Base-by-base conservation (phyloP, 352 stramenopile genomes). In the Blastocystis sp. region DNA sequence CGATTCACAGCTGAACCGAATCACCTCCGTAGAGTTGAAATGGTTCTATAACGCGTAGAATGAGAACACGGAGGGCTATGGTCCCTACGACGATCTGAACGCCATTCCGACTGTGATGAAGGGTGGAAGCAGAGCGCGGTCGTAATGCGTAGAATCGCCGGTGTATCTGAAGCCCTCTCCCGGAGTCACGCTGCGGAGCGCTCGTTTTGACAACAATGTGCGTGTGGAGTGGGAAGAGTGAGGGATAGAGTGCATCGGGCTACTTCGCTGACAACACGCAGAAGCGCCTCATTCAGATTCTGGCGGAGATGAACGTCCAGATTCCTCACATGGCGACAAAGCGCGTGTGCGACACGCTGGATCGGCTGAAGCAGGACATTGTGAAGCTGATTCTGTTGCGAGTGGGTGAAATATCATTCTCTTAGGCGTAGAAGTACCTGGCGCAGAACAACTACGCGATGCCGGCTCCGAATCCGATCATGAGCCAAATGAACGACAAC, bases 301-400 rank as follows among this genome's bases (percentile, higher is more conserved):
- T 85, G 21, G 45, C 19, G 0, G 55, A 85, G 24, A 37, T 85
- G 74, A 85, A 85, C 61, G 74, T 85, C 26, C 74, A 85, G 51
- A 62, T 85, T 31, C 74, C 74, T 16, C 74, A 39, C 16, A 85
- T 85, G 74, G 74, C 74, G 10, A 85, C 74, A 10, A 45, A 51
- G 37, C 45, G 74, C 21, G 66, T 85, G n/a, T 85, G 74, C 61
- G 74, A 85, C 10, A 85, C 74, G 59, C 61, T 85, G 51, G 74
- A 85, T 41, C 74, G 74, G 9, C 61, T 85, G 21, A 85, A 85
- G 41, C 74, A 85, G 60, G 50, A 85, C 61, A 85, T 85, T 29
- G 51, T 85, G 51, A 66, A 69, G 41, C 74, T 85, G 51, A 69
- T 85, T 51, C 55, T 85, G 19, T 31, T 85, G 59, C 51, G 74